These are phyloP conservation scores for Marasmius tenuissimus DNA, from an alignment of 1,284 basidiomycete genomes.

Conservation along the genomic window DNA sequence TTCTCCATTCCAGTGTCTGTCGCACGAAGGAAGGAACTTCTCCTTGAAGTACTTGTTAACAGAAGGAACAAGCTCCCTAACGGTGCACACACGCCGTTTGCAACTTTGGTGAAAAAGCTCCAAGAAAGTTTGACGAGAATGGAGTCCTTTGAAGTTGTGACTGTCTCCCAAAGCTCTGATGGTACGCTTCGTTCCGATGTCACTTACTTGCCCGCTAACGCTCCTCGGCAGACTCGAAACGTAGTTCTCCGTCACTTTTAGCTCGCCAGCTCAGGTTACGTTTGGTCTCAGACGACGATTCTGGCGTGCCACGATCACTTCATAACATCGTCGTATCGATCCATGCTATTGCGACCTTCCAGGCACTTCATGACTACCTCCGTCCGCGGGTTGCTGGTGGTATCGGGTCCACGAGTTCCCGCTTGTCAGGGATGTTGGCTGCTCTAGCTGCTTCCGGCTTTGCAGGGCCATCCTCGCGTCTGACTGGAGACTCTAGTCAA, in stretches of 20 bases:
- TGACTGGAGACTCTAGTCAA: slow-evolving; percentile 22
- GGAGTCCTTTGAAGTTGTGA: slow-evolving; percentile 93
- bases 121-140: slow-evolving; percentile 92
- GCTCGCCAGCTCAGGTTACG: slow-evolving; percentile 88
- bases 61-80: slow-evolving; percentile 45
- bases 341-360: slow-evolving; percentile 95
- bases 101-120: slow-evolving; percentile 88
- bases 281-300: slow-evolving; percentile 83
- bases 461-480: slow-evolving; percentile 31
- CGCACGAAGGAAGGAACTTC: slow-evolving; percentile 64
- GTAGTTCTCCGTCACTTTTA: slow-evolving; percentile 82
- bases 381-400: slow-evolving; percentile 86
- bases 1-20: slow-evolving; percentile 44
- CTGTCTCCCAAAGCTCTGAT: slow-evolving; percentile 76
- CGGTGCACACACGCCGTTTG: slow-evolving; percentile 62
- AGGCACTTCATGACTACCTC: slow-evolving; percentile 92
- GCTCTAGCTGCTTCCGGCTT: slow-evolving; percentile 82
- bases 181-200: slow-evolving; percentile 42
- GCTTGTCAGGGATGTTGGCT: slow-evolving; percentile 88
- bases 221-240: slow-evolving; percentile 66
- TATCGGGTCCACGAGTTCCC: slow-evolving; percentile 50
- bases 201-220: slow-evolving; percentile 4
- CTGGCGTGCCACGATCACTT: slow-evolving; percentile 82
- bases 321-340: slow-evolving; percentile 93
- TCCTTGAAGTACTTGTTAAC: slow-evolving; percentile 73